A percentile compares a stretch with the other conserved stretches of the same genome.
Evolutionary conservation across 129 eudicot species (phyloP).

Genomic region (Apium graveolens): DNA sequence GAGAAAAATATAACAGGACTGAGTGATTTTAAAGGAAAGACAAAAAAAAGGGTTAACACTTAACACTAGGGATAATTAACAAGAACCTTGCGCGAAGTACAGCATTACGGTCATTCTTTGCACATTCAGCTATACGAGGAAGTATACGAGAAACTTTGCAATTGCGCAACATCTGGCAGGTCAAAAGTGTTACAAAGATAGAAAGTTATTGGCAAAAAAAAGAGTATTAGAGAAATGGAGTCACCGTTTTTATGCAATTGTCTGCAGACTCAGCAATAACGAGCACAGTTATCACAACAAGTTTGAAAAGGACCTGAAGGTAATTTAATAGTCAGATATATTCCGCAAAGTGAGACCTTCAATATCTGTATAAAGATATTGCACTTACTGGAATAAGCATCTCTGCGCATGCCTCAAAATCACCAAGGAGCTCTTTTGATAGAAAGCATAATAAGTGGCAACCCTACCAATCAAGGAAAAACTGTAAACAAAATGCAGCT

Average conservation of each 20-base stretch:
- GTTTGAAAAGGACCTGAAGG: constrained; percentile 95
- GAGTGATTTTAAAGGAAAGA: background rate
- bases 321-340: constrained; percentile 31
- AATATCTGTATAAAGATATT: background rate
- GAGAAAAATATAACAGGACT: constrained; percentile 12
- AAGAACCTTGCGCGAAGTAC: constrained; percentile 86
- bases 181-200: constrained; percentile 17
- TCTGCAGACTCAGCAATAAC: constrained; percentile 97
- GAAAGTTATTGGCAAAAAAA: background rate
- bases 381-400: constrained; percentile 80
- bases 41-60: background rate
- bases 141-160: constrained; percentile 88
- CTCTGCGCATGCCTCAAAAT: constrained; percentile 92
- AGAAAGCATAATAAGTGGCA: constrained; percentile 79
- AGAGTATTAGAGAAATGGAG: background rate
- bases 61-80: background rate
- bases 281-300: constrained; percentile 96
- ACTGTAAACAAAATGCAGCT: background rate
- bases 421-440: constrained; percentile 93
- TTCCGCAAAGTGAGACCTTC: constrained; percentile 7
- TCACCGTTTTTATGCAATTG: constrained; percentile 96
- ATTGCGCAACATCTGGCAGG: constrained; percentile 81
- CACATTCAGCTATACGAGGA: constrained; percentile 85
- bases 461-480: constrained; percentile 40
- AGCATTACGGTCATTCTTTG: constrained; percentile 84